Percentiles rank a stretch among this genome's conserved stretches.
phyloP scores from a whole-genome alignment of 225 moss, liverwort and hornwort species.

The Lunularia cruciata region DNA sequence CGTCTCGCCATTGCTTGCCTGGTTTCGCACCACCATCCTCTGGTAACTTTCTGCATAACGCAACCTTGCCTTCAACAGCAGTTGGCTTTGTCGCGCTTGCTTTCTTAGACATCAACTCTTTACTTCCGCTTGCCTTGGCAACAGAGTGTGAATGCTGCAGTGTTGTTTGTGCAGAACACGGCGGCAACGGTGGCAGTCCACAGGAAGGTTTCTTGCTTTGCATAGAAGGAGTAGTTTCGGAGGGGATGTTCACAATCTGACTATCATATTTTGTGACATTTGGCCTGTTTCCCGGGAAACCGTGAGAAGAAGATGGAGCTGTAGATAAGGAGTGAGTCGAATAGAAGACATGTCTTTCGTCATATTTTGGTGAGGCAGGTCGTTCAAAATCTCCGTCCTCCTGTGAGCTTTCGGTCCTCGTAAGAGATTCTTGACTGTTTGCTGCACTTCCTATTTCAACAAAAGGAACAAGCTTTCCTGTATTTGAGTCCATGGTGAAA shows the following conservation, averaged over 20 bases:
- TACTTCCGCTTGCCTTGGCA: background rate
- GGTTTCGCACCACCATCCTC: conserved; percentile 30
- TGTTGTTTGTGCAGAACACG: conserved; percentile 9
- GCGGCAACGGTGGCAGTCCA: conserved; percentile 7
- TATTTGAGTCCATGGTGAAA: conserved; percentile 93
- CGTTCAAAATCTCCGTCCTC: conserved; percentile 58
- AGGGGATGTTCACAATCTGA: conserved; percentile 1
- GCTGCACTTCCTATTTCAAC: conserved; percentile 58
- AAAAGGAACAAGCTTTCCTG: conserved; percentile 86
- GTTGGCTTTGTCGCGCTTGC: conserved; percentile 1
- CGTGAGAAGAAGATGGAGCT: conserved; percentile 3
- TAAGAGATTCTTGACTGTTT: conserved; percentile 63
- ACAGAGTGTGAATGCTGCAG: background rate
- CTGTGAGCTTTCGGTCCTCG: conserved; percentile 37
- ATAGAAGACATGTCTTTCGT: conserved; percentile 81
- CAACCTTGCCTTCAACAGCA: background rate
- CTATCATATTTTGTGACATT: background rate
- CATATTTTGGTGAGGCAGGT: conserved; percentile 97
- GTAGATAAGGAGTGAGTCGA: conserved; percentile 37
- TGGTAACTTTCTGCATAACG: conserved; percentile 12
- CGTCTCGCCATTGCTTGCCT: conserved; percentile 72
- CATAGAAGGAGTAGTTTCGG: background rate
- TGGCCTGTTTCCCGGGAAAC: conserved; percentile 11
- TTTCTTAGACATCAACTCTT: background rate
- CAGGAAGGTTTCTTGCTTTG: background rate